Evolutionary conservation across 192 early-diverging fungal species (phyloP).

Genomic region (Polychytrium aggregatum): DNA sequence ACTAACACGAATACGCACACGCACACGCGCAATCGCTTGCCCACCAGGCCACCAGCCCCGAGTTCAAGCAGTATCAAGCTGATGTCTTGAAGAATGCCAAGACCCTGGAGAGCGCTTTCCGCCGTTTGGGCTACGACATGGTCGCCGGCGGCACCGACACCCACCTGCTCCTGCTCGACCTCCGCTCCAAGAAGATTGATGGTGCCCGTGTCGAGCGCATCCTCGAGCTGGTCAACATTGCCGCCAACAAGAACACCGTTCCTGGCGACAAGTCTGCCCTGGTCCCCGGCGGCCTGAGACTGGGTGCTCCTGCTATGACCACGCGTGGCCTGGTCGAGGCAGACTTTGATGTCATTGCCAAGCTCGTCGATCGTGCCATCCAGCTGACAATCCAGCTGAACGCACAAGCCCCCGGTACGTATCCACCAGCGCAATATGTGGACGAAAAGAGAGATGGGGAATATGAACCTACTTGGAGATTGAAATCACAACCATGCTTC

Average conservation of each 20-base stretch:
- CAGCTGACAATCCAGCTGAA: constrained; percentile 63
- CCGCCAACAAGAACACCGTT: constrained; percentile 98
- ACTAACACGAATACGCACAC: too few species aligned
- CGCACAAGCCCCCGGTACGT: constrained; percentile 44
- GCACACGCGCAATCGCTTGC: too few species aligned
- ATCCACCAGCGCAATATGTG: too few species aligned
- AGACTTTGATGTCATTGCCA: constrained; percentile 81
- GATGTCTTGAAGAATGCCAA: constrained; percentile 87
- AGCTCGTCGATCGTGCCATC: constrained; percentile 83
- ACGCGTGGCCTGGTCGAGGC: constrained; percentile 72
- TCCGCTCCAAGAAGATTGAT: constrained; percentile 75
- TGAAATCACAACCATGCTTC: background rate
- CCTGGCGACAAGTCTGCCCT: constrained; percentile 92
- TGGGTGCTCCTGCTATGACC: constrained; percentile 97
- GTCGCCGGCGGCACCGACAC: constrained; percentile 93
- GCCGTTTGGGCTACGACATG: constrained; percentile 61
- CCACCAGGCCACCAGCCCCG: constrained; percentile 58
- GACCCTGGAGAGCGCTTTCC: constrained; percentile 72
- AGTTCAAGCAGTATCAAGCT: constrained; percentile 83
- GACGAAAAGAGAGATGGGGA: too few species aligned
- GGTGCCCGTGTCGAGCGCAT: constrained; percentile 94
- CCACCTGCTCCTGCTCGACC: constrained; percentile 84
- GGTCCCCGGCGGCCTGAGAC: constrained; percentile 84
- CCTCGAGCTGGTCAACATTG: constrained; percentile 92
- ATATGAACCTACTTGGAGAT: too few species aligned